These are phyloP conservation scores for Reticulascus tulasneorum DNA, from an alignment of 2,329 filamentous ascomycete genomes.

Conservation along the genomic window DNA sequence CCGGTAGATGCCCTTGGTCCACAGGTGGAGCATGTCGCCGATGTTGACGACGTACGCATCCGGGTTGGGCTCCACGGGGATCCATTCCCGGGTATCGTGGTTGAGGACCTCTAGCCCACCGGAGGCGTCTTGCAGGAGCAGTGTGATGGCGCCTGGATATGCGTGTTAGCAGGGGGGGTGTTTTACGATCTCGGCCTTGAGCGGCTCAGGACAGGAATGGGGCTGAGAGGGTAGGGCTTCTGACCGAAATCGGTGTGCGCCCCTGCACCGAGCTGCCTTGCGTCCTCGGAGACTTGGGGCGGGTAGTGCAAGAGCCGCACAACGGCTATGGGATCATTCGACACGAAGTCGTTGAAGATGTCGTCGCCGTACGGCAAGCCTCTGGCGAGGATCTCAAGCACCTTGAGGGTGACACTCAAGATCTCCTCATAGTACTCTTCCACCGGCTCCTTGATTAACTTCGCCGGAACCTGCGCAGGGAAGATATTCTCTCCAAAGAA, in stretches of 20 bases:
- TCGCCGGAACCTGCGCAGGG: constrained; percentile 39
- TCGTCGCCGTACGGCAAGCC: constrained; percentile 35
- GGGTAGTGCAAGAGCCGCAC: constrained; percentile 48
- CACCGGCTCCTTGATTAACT: constrained; percentile 33
- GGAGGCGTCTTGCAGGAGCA: constrained; percentile 48
- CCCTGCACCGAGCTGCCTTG: constrained; percentile 34
- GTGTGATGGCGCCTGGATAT: constrained; percentile 51
- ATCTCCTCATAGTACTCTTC: constrained; percentile 37
- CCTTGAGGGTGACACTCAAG: constrained; percentile 31
- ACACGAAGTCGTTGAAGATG: constrained; percentile 39
- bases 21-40: constrained; percentile 44
- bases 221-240: too few relatives aligned
- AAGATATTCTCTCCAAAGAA: constrained; percentile 33
- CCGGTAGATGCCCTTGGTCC: constrained; percentile 50
- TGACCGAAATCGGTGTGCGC: constrained; percentile 55
- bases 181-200: too few relatives aligned
- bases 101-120: constrained; percentile 50
- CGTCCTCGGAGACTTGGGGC: constrained; percentile 29
- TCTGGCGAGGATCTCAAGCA: constrained; percentile 38
- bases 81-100: constrained; percentile 37
- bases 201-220: too few relatives aligned
- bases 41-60: constrained; percentile 49
- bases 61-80: constrained; percentile 31
- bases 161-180: not conserved
- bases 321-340: constrained; percentile 38